phyloP scores from a whole-genome alignment of 2,329 filamentous ascomycete genomes.

The Zymoseptoria pseudotritici region DNA sequence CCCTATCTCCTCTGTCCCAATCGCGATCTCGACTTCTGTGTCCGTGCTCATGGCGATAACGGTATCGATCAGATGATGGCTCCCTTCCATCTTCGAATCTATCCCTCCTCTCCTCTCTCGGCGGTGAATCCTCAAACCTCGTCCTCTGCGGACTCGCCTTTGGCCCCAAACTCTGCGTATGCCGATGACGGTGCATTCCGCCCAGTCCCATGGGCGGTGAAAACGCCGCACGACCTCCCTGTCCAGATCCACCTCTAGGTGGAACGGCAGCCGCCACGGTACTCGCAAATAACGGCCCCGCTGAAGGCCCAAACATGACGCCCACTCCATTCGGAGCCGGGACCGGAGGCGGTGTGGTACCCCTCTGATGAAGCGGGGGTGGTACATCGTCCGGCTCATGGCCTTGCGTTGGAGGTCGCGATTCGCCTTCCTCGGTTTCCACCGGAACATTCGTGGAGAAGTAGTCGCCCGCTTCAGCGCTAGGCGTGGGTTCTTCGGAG shows the following conservation, averaged over 20 bases:
- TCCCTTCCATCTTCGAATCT: background rate
- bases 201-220: background rate
- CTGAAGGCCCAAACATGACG: slow-evolving; percentile 37
- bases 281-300: slow-evolving; percentile 40
- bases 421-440: background rate
- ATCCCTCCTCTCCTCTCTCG: background rate
- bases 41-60: background rate
- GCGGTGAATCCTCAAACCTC: background rate
- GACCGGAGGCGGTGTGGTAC: slow-evolving; percentile 14
- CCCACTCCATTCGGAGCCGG: slow-evolving; percentile 15
- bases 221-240: background rate
- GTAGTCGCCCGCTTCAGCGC: background rate
- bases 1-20: background rate
- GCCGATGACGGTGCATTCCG: too few relatives aligned
- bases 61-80: too few relatives aligned
- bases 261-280: background rate
- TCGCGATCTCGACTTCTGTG: background rate
- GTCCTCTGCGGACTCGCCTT: background rate
- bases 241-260: background rate
- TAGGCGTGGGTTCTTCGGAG: background rate
- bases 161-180: too few relatives aligned
- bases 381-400: slow-evolving; percentile 7
- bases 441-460: slow-evolving; percentile 1
- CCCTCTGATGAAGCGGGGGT: slow-evolving; percentile 4
- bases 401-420: background rate